Evolutionary conservation across 306 rosid genomes (phyloP), one percentile per base, ranked within the genome.

Genomic region (Fragaria ananassa): DNA sequence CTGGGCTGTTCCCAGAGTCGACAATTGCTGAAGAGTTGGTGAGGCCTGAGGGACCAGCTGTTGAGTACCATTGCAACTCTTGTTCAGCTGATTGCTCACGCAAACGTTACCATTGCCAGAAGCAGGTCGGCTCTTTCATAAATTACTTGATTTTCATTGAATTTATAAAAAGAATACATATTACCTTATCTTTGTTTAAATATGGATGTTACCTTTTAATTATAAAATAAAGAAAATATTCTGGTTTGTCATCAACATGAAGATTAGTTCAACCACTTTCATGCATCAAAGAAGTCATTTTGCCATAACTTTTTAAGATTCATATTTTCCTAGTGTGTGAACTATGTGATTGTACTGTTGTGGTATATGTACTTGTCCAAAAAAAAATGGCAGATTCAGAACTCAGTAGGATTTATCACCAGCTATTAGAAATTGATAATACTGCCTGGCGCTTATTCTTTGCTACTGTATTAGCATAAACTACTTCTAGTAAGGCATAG

Each of bases 31-130:
- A 93, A 76, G 97, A 89, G 84, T 79, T 93, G 83, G 83, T 80
- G 82, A 89, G 88, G 76, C 89, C 84, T 74, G 97, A 91, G 89
- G 97, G 91, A 35, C 92, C 98, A 74, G 74, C 87, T 80, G 91
- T 93, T 74, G 98, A 93, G 91, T 93, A 91, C 89, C 98, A 93
- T 72, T 93, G 98, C 86, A 93, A 93, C 87, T 93, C 97, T 42
- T 93, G 98, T 83, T 86, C 97, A 34, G 96, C 93, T 80, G 98
- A 93, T 87, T 93, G 98, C 82, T 93, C 98, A 74, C 96, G 93
- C 83, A 91, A 91, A 81, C 98, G 98, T 29, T 93, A 91, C 91
- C 98, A 93, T 87, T 93, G 98, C 90, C 98, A 93, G 90, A 93
- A 93, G 92, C 96, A 89, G 97, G 98, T 93, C 71, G 8, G 80